Evolutionary conservation across 495 filamentous ascomycete species (phyloP), one percentile per base, ranked within the genome.

Genomic region (Lasiosphaeria hispida): DNA sequence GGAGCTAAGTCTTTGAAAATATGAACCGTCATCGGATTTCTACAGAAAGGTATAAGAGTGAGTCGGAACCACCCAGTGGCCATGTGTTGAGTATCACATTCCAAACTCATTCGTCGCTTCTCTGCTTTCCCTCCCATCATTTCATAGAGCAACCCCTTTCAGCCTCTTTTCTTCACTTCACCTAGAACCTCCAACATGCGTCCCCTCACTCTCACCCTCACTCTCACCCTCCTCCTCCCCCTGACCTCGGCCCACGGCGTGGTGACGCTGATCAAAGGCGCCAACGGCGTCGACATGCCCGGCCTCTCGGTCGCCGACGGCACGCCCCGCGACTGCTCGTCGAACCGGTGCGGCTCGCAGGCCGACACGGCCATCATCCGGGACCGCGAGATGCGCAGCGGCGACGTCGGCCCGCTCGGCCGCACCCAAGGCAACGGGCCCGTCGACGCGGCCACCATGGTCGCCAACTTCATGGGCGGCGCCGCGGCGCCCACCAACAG

Each of bases 351-450:
- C 62, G 82, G 78, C 39, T 71, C 76, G 15, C 69, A 77, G 48
- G 74, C 75, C 52, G 75, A 79, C 66, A 80, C 76, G 17, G 73
- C 80, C 54, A 82, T 85, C 65, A 83, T 84, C 65, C 77, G 82
- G 14, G 68, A 77, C 54, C 67, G 69, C 30, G 76, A 79, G 60
- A 68, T 80, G 50, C 63, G 64, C 38, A 70, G 62, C 34, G 62
- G 63, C 59, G 72, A 78, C 48, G 80, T 76, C 33, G 73, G 77
- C 34, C 76, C 83, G 42, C 73, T 86, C 13, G 83, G 83, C 33
- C 79, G 83, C 13, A 86, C 82, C 34, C 69, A 80, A 43, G 77
- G 76, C 59, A 79, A 76, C 57, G 80, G 83, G 1, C 78, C 81
- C 48, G 72, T 86, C 57, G 77, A 83, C 44, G 70, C 75, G 14